Percentiles rank a stretch among this genome's conserved stretches.
Evolutionary conservation across 257 asterid species (phyloP).

Genomic region (Cordia subcordata): DNA sequence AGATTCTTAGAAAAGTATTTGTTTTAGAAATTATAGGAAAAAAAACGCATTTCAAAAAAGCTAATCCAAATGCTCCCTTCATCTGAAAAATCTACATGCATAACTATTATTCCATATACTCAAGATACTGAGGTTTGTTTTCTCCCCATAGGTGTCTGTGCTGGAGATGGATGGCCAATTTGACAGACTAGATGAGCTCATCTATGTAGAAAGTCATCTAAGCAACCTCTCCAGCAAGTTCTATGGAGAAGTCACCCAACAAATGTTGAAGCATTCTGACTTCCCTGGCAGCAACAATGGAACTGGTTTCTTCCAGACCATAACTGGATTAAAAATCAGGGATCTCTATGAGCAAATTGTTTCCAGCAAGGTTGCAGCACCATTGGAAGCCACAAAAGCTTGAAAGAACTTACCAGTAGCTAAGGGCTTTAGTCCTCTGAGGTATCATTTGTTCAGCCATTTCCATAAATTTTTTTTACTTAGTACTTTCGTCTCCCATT

Average conservation of each 20-base stretch:
- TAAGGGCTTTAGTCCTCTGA: too few species aligned
- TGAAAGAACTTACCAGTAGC: too few species aligned
- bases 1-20: too few species aligned
- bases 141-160: conserved; percentile 59
- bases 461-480: conserved; percentile 20
- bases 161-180: conserved; percentile 98
- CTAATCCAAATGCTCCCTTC: too few species aligned
- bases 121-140: not conserved
- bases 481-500: conserved; percentile 15
- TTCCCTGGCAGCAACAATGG: conserved; percentile 99
- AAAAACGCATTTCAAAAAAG: too few species aligned
- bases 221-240: conserved; percentile 91
- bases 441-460: conserved; percentile 7
- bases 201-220: conserved; percentile 89
- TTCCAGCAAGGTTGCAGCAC: conserved; percentile 46
- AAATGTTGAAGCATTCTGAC: conserved; percentile 89
- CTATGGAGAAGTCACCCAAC: conserved; percentile 98
- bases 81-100: not conserved
- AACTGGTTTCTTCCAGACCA: conserved; percentile 94
- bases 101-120: not conserved
- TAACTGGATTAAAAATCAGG: conserved; percentile 82
- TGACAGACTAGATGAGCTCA: conserved; percentile 91
- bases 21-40: too few species aligned
- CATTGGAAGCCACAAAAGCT: conserved; percentile 64
- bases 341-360: conserved; percentile 86